phyloP scores from a whole-genome alignment of 495 filamentous ascomycete genomes.

The Podospora didyma region DNA sequence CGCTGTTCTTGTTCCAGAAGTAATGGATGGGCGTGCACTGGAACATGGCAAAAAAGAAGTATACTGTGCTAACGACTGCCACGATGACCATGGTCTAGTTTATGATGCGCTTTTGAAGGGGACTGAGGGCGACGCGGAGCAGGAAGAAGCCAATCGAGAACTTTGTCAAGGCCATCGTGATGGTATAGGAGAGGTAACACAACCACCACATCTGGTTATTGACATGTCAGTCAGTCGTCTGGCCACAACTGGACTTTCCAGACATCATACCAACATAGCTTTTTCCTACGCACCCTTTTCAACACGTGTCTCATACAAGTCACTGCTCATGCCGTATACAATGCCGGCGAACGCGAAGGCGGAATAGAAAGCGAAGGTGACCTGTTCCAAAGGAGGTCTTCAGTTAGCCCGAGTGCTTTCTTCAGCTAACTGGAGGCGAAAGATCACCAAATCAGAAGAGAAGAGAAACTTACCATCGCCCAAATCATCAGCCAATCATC shows the following conservation, averaged over 20 bases:
- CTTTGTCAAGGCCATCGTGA: constrained; percentile 32
- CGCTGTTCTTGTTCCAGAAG: constrained; percentile 31
- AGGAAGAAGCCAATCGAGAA: constrained; percentile 42
- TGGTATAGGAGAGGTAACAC: constrained; percentile 20
- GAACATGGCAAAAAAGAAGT: constrained; percentile 39
- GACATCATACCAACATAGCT: too few species aligned
- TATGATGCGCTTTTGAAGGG: constrained; percentile 38
- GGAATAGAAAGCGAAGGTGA: too few species aligned
- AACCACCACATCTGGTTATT: constrained; percentile 19
- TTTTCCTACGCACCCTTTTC: too few species aligned
- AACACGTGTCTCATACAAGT: too few species aligned
- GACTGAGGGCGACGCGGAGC: constrained; percentile 35
- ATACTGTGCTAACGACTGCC: constrained; percentile 28
- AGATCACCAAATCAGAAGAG: background rate
- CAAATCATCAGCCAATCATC: background rate
- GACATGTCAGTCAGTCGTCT: too few species aligned
- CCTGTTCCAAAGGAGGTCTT: too few species aligned
- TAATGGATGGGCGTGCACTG: constrained; percentile 38
- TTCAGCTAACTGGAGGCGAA: background rate
- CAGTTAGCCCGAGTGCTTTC: too few species aligned
- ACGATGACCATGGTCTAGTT: constrained; percentile 20
- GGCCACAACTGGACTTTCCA: too few species aligned
- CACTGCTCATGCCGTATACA: too few species aligned
- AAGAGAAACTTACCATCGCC: background rate
- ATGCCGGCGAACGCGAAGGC: too few species aligned